These are phyloP conservation scores for Podaxis mareebaensis DNA, from an alignment of 768 basidiomycete species.

Conservation along the genomic window DNA sequence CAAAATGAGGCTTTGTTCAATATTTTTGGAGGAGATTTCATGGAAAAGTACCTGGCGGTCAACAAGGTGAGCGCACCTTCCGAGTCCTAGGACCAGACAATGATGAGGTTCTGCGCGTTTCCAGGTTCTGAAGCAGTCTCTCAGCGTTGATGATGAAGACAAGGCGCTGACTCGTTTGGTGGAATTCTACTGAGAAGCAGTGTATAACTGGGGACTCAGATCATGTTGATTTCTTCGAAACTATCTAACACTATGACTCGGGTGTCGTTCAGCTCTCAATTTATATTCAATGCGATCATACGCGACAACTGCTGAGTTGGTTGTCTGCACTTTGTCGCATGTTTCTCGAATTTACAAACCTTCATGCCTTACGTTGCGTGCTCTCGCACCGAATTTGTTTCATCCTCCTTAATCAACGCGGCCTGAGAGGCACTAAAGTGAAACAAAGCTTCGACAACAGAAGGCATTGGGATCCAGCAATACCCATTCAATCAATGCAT, in stretches of 20 bases:
- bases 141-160: neutral
- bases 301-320: too few relatives aligned
- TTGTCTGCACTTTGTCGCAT: too few relatives aligned
- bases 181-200: neutral
- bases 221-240: neutral
- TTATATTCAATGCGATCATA: too few relatives aligned
- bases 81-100: neutral
- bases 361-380: too few relatives aligned
- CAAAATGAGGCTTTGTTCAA: constrained; percentile 35
- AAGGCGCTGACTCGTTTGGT: constrained; percentile 10
- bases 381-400: too few relatives aligned
- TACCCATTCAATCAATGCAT: too few relatives aligned
- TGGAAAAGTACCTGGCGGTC: constrained; percentile 45
- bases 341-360: too few relatives aligned
- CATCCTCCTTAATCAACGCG: too few relatives aligned
- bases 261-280: too few relatives aligned
- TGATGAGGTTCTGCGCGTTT: neutral
- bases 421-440: too few relatives aligned
- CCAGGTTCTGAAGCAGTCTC: neutral
- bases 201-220: neutral
- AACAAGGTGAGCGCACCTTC: constrained; percentile 28
- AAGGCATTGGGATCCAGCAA: too few relatives aligned
- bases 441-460: too few relatives aligned
- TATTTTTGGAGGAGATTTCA: constrained; percentile 46
- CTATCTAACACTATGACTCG: neutral